Conservation (phyloP, 2,329 filamentous ascomycete species). For the Curvularia eragrostidis region DNA sequence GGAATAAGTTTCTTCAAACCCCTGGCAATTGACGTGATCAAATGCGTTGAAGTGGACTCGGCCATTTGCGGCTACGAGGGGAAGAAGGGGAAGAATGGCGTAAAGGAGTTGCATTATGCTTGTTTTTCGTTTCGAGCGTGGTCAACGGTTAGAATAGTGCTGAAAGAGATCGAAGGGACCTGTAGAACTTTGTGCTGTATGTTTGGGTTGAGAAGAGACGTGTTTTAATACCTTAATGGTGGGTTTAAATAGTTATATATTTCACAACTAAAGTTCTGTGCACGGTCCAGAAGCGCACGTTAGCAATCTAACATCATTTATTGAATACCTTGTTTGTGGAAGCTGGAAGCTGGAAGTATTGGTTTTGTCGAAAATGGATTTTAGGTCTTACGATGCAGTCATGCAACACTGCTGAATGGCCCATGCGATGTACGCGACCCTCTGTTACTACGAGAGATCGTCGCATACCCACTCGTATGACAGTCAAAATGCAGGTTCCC, state of each 20-base stretch:
- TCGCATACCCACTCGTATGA: not conserved
- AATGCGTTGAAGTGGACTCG: slow-evolving; percentile 11
- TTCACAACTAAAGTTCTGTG: not conserved
- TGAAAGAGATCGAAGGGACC: not conserved
- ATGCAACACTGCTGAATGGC: not conserved
- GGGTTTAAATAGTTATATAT: not conserved
- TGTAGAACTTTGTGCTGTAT: not conserved
- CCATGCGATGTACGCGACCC: not conserved
- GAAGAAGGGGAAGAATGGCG: slow-evolving; percentile 1
- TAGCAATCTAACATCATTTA: not conserved
- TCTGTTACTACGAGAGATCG: not conserved
- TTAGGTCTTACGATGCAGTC: not conserved
- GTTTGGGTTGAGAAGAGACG: not conserved
- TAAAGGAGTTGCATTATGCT: slow-evolving; percentile 5
- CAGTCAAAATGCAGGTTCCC: not conserved
- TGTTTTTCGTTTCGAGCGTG: not conserved
- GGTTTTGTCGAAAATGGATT: not conserved
- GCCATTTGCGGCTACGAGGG: slow-evolving; percentile 7
- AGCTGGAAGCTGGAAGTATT: not conserved
- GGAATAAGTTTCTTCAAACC: slow-evolving; percentile 11
- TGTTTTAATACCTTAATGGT: not conserved
- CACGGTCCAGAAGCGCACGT: not conserved
- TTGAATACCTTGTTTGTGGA: not conserved
- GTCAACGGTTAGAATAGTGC: too few relatives aligned
- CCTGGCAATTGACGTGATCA: slow-evolving; percentile 7